A percentile compares a stretch with the other conserved stretches of the same genome.
These are phyloP conservation scores for Lunasporangiospora selenospora DNA, from an alignment of 192 early-diverging fungal species.

Conservation along the genomic window DNA sequence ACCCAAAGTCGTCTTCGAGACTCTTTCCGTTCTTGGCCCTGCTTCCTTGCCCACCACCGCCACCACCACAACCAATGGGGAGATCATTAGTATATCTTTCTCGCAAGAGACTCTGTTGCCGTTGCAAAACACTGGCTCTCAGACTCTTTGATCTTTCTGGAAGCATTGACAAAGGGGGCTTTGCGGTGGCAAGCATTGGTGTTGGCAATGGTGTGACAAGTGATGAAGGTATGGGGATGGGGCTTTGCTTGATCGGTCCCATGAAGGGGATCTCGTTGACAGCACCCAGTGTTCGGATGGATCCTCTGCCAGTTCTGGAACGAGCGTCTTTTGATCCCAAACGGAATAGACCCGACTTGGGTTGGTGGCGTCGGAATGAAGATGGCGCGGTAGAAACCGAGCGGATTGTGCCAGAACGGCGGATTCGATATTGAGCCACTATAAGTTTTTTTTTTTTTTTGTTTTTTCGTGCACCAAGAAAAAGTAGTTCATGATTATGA, in stretches of 20 bases:
- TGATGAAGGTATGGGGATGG: no score
- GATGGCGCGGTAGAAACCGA: constrained; percentile 11
- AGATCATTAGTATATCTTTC: not conserved
- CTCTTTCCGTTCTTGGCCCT: not conserved
- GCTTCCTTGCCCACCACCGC: not conserved
- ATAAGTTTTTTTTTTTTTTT: not conserved
- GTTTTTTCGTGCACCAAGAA: not conserved
- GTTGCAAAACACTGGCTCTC: not conserved
- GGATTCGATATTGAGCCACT: constrained; percentile 35
- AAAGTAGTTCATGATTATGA: not conserved
- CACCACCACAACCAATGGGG: not conserved
- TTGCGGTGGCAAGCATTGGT: no score
- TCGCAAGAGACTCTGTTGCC: not conserved
- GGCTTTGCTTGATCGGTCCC: no score
- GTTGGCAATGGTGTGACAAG: no score
- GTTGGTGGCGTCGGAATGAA: no score
- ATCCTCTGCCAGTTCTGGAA: not conserved
- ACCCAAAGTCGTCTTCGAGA: constrained; percentile 7
- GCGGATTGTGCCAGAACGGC: constrained; percentile 22
- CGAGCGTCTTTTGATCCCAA: not conserved
- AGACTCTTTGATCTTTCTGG: no score
- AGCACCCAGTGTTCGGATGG: no score
- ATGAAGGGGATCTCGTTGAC: no score
- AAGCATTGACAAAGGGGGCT: no score
- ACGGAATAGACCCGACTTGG: no score